Base-by-base conservation (phyloP, 2,329 filamentous ascomycete genomes). In the Colletotrichum paranaense region DNA sequence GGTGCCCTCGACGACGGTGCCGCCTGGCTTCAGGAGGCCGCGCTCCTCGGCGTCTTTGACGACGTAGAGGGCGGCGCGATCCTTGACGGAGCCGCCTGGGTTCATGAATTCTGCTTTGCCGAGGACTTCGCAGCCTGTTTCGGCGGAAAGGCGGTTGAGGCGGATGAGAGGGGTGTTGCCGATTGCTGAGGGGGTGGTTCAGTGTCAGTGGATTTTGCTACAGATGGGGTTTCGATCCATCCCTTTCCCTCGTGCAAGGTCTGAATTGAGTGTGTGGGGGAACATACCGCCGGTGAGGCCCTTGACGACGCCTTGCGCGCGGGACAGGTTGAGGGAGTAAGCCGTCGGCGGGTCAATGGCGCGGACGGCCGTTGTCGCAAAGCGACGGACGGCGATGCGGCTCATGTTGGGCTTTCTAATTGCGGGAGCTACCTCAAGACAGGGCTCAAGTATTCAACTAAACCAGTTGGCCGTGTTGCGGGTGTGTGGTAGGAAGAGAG, bases 101-200 rank as follows among this genome's bases (percentile, higher is more conserved):
- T 99, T 99, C 88, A 97, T 97, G 86, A 99, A 99, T 83, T 99
- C 97, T 78, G 97, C 95, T 84, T 99, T 99, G 80, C 96, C 97
- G 53, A 98, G 92, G 72, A 99, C 88, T 78, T 97, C 94, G 88
- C 97, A 98, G 76, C 95, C 95, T 0, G 97, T 98, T 80, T 97
- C 90, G 73, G 94, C 91, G 53, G 96, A 98, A 77, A 98, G 92
- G 74, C 88, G 91, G 84, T 97, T 96, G 63, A 99, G 88, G 62
- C 94, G 92, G 82, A 99, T 97, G 67, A 99, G 90, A 1, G 97
- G 96, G 0, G 97, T 99, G 84, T 98, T 98, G 76, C 97, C 97
- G 85, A 99, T 98, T 68, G 97, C 97, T 98, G 19, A 28, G 19
- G 26, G 46, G 63, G 42, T 53, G 66, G 19, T 49, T 19, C 8